phyloP scores from a whole-genome alignment of 2,329 filamentous ascomycete species.

The Taxawa tesnikishii region DNA sequence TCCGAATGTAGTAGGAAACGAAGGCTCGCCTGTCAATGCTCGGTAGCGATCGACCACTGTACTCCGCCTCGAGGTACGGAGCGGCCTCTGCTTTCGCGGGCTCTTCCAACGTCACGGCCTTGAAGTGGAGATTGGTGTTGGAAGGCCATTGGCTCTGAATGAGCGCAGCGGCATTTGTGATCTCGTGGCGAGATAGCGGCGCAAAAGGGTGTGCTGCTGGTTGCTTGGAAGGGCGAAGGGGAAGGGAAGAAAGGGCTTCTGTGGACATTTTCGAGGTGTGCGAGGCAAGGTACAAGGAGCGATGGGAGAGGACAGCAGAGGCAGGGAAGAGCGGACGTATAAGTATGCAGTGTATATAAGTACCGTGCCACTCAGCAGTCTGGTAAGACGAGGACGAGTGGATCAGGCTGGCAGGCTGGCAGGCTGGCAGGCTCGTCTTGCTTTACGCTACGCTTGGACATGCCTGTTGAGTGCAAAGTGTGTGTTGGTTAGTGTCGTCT shows the following conservation, averaged over 20 bases:
- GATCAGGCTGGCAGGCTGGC: too few species aligned
- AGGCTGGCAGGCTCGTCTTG: too few species aligned
- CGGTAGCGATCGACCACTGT: slow-evolving; percentile 39
- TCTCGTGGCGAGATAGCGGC: slow-evolving; percentile 46
- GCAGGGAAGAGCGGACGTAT: too few species aligned
- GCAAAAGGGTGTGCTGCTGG: slow-evolving; percentile 42
- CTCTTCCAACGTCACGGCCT: slow-evolving; percentile 43
- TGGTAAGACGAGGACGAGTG: too few species aligned
- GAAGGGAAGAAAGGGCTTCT: slow-evolving; percentile 11
- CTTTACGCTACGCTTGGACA: too few species aligned
- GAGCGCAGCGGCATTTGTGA: slow-evolving; percentile 36
- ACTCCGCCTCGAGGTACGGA: slow-evolving; percentile 10
- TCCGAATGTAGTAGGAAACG: slow-evolving; percentile 46
- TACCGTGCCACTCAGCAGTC: too few species aligned
- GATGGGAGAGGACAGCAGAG: too few species aligned
- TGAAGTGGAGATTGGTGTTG: slow-evolving; percentile 47
- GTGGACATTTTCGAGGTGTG: too few species aligned
- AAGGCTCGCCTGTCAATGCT: slow-evolving; percentile 44
- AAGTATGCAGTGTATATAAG: too few species aligned
- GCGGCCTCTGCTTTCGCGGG: slow-evolving; percentile 9
- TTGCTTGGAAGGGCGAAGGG: slow-evolving; percentile 13
- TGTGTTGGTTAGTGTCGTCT: too few species aligned
- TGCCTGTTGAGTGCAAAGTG: too few species aligned
- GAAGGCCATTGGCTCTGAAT: slow-evolving; percentile 44
- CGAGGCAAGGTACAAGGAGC: too few species aligned